Percentiles rank a stretch among this genome's conserved stretches.
Evolutionary conservation across 495 filamentous ascomycete genomes (phyloP).

Genomic region (Parachaetomium inaequale): DNA sequence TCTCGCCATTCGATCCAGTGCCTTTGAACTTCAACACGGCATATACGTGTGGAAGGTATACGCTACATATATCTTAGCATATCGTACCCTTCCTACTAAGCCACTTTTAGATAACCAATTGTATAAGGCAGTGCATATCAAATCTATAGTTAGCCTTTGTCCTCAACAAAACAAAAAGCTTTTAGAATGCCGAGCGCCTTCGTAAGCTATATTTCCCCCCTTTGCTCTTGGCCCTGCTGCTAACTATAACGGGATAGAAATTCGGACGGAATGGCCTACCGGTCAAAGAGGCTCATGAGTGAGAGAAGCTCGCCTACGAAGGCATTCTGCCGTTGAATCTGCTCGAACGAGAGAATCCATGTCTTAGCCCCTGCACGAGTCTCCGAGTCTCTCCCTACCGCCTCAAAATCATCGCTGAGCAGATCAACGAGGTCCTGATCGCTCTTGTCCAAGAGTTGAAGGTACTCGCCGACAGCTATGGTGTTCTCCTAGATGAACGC

Average conservation of each 20-base stretch:
- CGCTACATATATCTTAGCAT: slow-evolving; percentile 29
- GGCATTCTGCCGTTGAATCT: slow-evolving; percentile 36
- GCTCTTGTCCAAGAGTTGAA: slow-evolving; percentile 30
- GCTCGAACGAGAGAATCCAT: slow-evolving; percentile 41
- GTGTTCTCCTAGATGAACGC: slow-evolving; percentile 46
- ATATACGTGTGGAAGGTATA: slow-evolving; percentile 40
- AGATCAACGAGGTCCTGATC: slow-evolving; percentile 27
- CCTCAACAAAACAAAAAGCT: slow-evolving; percentile 38
- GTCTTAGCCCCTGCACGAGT: slow-evolving; percentile 36
- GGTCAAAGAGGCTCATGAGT: slow-evolving; percentile 43
- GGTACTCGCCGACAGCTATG: slow-evolving; percentile 32
- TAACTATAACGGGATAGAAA: slow-evolving; percentile 31
- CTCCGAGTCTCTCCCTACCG: slow-evolving; percentile 28
- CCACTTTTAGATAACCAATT: slow-evolving; percentile 46
- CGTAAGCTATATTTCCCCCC: background rate
- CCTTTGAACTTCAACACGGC: slow-evolving; percentile 22
- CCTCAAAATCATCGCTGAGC: slow-evolving; percentile 26
- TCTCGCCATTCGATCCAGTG: slow-evolving; percentile 14
- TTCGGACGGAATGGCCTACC: slow-evolving; percentile 39
- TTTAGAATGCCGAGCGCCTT: slow-evolving; percentile 40
- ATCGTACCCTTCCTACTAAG: slow-evolving; percentile 29
- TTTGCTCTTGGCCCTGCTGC: slow-evolving; percentile 5
- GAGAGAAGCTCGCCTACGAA: slow-evolving; percentile 44
- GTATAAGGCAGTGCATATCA: slow-evolving; percentile 47
- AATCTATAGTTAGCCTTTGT: slow-evolving; percentile 24